Evolutionary conservation across 2,329 filamentous ascomycete genomes (phyloP).

Genomic region (Ophiosphaerella narmari): DNA sequence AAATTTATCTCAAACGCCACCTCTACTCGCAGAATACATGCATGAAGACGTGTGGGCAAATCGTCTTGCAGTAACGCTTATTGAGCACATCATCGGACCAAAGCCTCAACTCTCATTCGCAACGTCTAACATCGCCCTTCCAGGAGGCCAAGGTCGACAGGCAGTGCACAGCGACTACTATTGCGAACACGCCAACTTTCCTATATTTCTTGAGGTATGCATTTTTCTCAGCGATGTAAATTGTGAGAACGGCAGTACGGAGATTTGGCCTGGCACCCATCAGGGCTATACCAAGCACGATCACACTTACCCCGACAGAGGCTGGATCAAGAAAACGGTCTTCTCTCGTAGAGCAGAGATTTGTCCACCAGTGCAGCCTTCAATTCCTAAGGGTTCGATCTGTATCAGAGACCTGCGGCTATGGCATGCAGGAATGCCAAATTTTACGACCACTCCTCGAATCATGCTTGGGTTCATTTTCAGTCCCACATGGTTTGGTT

Average conservation of each 20-base stretch:
- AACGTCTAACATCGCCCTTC: conserved; percentile 22
- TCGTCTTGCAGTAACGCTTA: conserved; percentile 12
- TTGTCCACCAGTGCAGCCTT: conserved; percentile 46
- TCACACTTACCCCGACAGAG: conserved; percentile 24
- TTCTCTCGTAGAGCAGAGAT: conserved; percentile 39
- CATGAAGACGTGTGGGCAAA: conserved; percentile 24
- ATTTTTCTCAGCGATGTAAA: conserved; percentile 50
- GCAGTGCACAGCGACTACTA: conserved; percentile 27
- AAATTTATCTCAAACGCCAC: conserved; percentile 22
- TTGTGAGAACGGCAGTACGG: conserved; percentile 51
- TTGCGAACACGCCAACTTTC: conserved; percentile 21
- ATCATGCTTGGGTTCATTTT: conserved; percentile 48
- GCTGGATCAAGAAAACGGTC: conserved; percentile 39
- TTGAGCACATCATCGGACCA: conserved; percentile 24
- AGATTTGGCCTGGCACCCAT: conserved; percentile 56
- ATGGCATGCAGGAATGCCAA: conserved; percentile 54
- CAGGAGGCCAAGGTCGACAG: conserved; percentile 18
- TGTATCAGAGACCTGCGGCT: conserved; percentile 51
- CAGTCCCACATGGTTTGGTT: conserved; percentile 48
- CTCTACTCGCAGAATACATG: conserved; percentile 15
- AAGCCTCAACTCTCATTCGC: conserved; percentile 22
- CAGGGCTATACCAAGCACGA: conserved; percentile 36
- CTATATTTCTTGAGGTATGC: conserved; percentile 52
- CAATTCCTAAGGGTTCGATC: conserved; percentile 46
- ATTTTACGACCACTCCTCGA: conserved; percentile 44